Percentiles rank a stretch among this genome's conserved stretches.
These are phyloP conservation scores for Fusarium sulawesiense DNA, from an alignment of 2,329 filamentous ascomycete species.

Conservation along the genomic window DNA sequence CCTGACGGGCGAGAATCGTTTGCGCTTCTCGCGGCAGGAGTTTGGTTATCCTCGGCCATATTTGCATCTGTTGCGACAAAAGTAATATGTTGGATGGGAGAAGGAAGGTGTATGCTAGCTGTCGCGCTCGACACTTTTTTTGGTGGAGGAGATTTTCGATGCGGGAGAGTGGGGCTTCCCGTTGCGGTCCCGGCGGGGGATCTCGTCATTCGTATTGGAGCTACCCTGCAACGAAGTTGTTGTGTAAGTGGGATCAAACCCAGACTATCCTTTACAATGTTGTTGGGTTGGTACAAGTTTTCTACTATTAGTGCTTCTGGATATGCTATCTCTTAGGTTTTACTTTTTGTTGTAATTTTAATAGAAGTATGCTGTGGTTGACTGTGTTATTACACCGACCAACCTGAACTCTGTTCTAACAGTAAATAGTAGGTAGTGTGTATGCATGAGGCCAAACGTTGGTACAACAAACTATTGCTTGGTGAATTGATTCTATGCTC, in stretches of 20 bases:
- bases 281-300: not conserved
- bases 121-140: conserved; percentile 28
- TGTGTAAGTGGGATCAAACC: not conserved
- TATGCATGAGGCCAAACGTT: too few species aligned
- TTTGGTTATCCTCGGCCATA: conserved; percentile 50
- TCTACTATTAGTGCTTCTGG: too few species aligned
- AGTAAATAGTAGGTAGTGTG: too few species aligned
- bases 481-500: too few species aligned
- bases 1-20: conserved; percentile 32
- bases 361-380: too few species aligned
- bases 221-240: conserved; percentile 25
- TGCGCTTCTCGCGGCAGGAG: conserved; percentile 45
- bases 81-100: not conserved
- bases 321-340: too few species aligned
- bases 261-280: not conserved
- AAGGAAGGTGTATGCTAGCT: conserved; percentile 5
- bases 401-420: too few species aligned
- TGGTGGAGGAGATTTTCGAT: conserved; percentile 40
- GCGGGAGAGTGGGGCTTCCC: conserved; percentile 37
- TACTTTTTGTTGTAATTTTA: too few species aligned
- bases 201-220: conserved; percentile 2
- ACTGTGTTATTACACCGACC: too few species aligned
- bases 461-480: too few species aligned
- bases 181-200: conserved; percentile 37
- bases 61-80: conserved; percentile 47